Conservation (phyloP, 2,329 filamentous ascomycete species). For the Sarocladium strictum region DNA sequence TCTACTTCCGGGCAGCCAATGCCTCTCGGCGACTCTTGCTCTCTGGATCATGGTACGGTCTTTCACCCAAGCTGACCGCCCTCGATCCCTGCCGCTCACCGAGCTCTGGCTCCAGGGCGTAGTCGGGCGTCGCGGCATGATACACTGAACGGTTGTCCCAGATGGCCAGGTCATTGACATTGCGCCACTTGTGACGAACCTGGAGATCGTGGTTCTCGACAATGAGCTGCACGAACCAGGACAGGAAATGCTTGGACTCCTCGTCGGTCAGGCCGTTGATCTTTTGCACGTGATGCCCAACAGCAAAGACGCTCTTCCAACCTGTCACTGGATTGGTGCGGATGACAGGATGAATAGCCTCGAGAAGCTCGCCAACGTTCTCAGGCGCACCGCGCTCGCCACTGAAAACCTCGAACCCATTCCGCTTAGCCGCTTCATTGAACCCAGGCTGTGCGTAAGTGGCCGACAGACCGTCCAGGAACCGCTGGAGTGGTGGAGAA, state of each 20-base stretch:
- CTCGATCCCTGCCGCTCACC: slow-evolving; percentile 44
- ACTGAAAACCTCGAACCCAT: slow-evolving; percentile 40
- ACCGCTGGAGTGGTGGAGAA: slow-evolving; percentile 47
- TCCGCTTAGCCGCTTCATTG: slow-evolving; percentile 36
- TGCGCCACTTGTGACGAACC: slow-evolving; percentile 38
- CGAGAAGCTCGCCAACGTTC: slow-evolving; percentile 41
- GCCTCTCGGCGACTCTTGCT: slow-evolving; percentile 20
- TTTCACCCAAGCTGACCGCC: slow-evolving; percentile 47
- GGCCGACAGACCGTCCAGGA: slow-evolving; percentile 53
- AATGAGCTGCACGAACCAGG: slow-evolving; percentile 46
- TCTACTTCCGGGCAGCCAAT: neutral
- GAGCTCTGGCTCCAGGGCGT: slow-evolving; percentile 28
- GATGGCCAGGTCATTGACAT: slow-evolving; percentile 44
- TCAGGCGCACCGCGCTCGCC: slow-evolving; percentile 41
- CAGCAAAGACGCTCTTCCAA: slow-evolving; percentile 49
- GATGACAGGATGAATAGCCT: slow-evolving; percentile 47
- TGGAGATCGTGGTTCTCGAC: slow-evolving; percentile 52
- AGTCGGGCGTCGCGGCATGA: slow-evolving; percentile 49
- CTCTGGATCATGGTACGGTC: slow-evolving; percentile 44
- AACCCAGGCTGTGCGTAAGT: slow-evolving; percentile 47
- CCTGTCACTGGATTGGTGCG: slow-evolving; percentile 54
- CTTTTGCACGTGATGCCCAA: slow-evolving; percentile 42
- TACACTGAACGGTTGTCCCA: slow-evolving; percentile 55
- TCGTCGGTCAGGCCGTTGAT: slow-evolving; percentile 44
- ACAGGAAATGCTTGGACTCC: slow-evolving; percentile 41